Evolutionary conservation across 2,329 filamentous ascomycete genomes (phyloP), one percentile per base, ranked within the genome.

Genomic region (Alternaria burnsii): DNA sequence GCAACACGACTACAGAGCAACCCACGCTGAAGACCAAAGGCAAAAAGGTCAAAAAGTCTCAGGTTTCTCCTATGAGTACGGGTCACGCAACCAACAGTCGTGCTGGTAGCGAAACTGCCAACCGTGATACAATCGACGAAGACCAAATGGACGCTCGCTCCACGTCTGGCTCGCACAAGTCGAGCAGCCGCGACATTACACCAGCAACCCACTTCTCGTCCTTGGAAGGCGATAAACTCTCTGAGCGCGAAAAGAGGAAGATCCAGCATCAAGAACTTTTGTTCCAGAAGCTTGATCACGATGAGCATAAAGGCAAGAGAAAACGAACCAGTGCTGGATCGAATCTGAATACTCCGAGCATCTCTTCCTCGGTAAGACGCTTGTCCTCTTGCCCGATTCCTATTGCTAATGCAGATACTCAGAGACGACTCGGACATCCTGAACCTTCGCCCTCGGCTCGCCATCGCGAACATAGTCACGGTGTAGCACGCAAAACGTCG

Each of bases 221-320:
- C 8, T 76, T 80, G 28, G 83, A 81, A 10, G 77, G 76, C 47
- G 76, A 78, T 2, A 87, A 87, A 63, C 79, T 89, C 62, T 89
- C 87, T 2, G 87, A 86, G 62, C 83, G 87, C 5, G 87, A 89
- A 67, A 84, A 84, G 69, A 85, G 87, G 59, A 89, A 89, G 75
- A 82, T 89, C 47, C 85, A 86, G 55, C 86, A 87, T 56, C 85
- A 86, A 42, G 87, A 89, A 68, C 86, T 86, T 65, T 83, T 88
- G 59, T 89, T 89, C 63, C 83, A 87, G 63, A 83, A 87, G 67
- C 80, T 88, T 63, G 87, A 88, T 67, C 81, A 84, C 48, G 85
- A 88, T 61, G 85, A 86, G 66, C 82, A 82, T 32, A 83, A 77
- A 41, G 68, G 83, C 55, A 83, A 81, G 65, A 85, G 84, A 74